phyloP scores from a whole-genome alignment of 768 basidiomycete species.

The Termitomyces sp. region DNA sequence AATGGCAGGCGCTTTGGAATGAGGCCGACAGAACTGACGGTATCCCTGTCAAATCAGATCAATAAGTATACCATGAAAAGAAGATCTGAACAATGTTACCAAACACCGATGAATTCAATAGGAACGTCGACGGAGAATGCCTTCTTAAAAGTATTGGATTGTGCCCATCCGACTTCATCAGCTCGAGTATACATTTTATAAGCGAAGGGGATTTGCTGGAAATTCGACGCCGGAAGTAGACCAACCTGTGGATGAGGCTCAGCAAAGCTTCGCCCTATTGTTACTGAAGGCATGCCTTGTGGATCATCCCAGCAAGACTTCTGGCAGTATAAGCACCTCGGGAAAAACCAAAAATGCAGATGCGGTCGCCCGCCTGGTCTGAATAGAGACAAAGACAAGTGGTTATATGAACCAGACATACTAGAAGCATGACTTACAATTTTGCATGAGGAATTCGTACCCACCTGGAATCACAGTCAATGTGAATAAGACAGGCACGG shows the following conservation, averaged over 20 bases:
- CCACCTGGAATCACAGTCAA: slow-evolving; percentile 31
- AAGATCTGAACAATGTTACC: slow-evolving; percentile 23
- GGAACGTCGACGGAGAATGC: slow-evolving; percentile 41
- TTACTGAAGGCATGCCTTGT: slow-evolving; percentile 43
- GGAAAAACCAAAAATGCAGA: slow-evolving; percentile 53
- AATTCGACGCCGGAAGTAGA: slow-evolving; percentile 52
- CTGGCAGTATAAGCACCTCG: slow-evolving; percentile 57
- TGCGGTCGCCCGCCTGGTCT: slow-evolving; percentile 48
- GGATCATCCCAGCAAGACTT: slow-evolving; percentile 38
- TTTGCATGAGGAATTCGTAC: slow-evolving; percentile 59
- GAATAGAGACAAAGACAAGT: not conserved
- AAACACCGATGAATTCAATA: slow-evolving; percentile 50
- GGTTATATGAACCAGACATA: not conserved
- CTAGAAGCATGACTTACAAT: slow-evolving; percentile 31
- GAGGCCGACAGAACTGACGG: slow-evolving; percentile 47
- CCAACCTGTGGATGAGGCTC: slow-evolving; percentile 36
- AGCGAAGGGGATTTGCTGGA: slow-evolving; percentile 57
- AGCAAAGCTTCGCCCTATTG: not conserved
- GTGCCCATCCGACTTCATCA: slow-evolving; percentile 23
- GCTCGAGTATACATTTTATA: slow-evolving; percentile 50
- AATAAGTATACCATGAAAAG: not conserved
- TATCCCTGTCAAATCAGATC: slow-evolving; percentile 38
- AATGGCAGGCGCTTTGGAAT: slow-evolving; percentile 39
- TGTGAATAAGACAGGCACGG: not conserved
- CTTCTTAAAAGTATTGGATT: slow-evolving; percentile 38